Base-by-base conservation (phyloP, 768 basidiomycete species). In the Auricularia heimuer region DNA sequence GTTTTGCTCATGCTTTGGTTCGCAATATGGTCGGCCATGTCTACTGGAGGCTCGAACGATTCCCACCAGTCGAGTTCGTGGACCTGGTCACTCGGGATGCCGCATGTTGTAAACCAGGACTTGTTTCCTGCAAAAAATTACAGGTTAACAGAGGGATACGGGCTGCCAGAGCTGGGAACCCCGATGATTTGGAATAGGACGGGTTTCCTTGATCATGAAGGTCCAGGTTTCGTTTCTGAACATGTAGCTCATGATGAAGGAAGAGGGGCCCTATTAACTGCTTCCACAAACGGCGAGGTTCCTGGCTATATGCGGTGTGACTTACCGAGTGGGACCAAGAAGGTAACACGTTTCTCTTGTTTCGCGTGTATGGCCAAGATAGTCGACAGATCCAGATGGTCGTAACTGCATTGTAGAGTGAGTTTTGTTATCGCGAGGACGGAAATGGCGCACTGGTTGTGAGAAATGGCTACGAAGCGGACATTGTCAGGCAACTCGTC, bases 351-450 rank as follows among this genome's bases (percentile, higher is more conserved):
- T 4, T 35, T 58, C 12, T 69, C 70, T 18, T 68, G 71, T 18
- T 66, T 64, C 35, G 70, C 63, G 64, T 68, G 63, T 58, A 76
- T 69, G 18, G 61, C 34, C n/a, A 69, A 68, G n/a, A 80, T 70
- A 0, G 75, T 75, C 2, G 71, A 69, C 54, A 73, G 71, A 64
- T 80, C 78, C n/a, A 78, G 74, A 65, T 80, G 79, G 67, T 79
- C 78, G 67, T 79, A 79, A 67, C 79, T 79, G 58, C 39, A 42
- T 42, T 7, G 8, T 1, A 42, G 12, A 1, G 7, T 42, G 1
- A 42, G 4, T 42, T 29, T 29, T 29, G 29, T 3, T 29, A 29
- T 29, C 29, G 29, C 29, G 29, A 29, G 0, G 29, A 29, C 29
- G 2, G 29, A 29, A 29, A 29, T 29, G 29, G 2, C 76, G n/a